Evolutionary conservation across 257 asterid genomes (phyloP), one percentile per base, ranked within the genome.

Genomic region (Solanum infundibuliforme): DNA sequence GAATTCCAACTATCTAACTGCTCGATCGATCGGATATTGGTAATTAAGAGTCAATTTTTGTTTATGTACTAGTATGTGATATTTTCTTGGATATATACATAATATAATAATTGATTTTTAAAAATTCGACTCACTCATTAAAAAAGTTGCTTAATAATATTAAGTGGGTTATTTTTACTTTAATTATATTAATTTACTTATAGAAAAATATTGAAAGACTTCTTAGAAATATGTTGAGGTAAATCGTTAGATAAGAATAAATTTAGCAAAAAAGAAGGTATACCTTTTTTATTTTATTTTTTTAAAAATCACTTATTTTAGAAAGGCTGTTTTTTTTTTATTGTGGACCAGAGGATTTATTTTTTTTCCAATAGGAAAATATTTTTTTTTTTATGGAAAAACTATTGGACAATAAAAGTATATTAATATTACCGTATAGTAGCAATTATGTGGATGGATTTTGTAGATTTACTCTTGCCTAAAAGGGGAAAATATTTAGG

Each of bases 1-100:
- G 2, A 25, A 66, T 66, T 12, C 0, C 0, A 66, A 66, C 8
- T 6, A 12, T 66, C 1, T 14, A 7, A 68, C 1, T 0, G 7
- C 62, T 52, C 20, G 25, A 58, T 52, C 5, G 12, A 58, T 5
- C 8, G 7, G 5, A 66, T 27, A 9, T 27, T 3, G 35, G 0
- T 25, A 66, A 18, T 52, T 18, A 52, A 68, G 0, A 12, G 20
- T 27, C 10, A 27, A 27, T 4, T 25, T n/a, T 66, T 6, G 20
- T 5, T 66, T 5, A 66, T 66, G 21, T 68, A 13, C 21, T 27
- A 27, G 74, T 68, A 12, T 12, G 36, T 68, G 35, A 68, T 25
- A 65, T 27, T 12, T 68, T 68, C 74, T 68, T 68, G 8, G 36
- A 3, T 68, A 29, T 5, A 27, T 62, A 62, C 31, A 62, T 68